Evolutionary conservation across 805 yeast species (phyloP).

Genomic region (Teunomyces panamensis): DNA sequence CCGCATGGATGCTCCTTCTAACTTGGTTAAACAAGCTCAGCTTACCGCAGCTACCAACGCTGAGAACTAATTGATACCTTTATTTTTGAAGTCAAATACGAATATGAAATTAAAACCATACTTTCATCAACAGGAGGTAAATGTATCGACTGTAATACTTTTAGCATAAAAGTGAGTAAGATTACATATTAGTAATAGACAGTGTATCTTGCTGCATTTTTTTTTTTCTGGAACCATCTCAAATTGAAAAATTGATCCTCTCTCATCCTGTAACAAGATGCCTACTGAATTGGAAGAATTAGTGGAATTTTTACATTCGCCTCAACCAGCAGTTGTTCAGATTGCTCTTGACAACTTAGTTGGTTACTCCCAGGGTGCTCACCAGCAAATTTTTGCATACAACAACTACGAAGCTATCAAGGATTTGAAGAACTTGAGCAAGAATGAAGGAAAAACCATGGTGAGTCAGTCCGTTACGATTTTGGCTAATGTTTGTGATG

Average conservation of each 20-base stretch:
- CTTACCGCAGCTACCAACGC: slow-evolving; percentile 20
- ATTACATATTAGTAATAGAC: too few relatives aligned
- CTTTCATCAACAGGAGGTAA: too few relatives aligned
- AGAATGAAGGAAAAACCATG: slow-evolving; percentile 50
- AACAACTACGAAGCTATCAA: slow-evolving; percentile 68
- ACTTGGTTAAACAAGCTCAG: slow-evolving; percentile 36
- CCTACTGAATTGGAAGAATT: slow-evolving; percentile 50
- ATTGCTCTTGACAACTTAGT: slow-evolving; percentile 83
- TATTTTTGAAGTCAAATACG: background rate
- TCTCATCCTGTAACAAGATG: slow-evolving; percentile 21
- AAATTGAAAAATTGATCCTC: slow-evolving; percentile 4
- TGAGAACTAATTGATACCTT: background rate
- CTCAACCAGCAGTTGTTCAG: slow-evolving; percentile 73
- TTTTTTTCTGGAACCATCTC: slow-evolving; percentile 4
- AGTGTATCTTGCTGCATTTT: slow-evolving; percentile 4
- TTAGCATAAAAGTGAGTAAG: too few relatives aligned
- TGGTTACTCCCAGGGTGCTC: slow-evolving; percentile 73
- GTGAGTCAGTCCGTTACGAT: slow-evolving; percentile 73
- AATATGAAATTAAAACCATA: too few relatives aligned
- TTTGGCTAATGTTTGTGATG: slow-evolving; percentile 79
- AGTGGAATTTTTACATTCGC: slow-evolving; percentile 78
- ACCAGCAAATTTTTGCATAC: slow-evolving; percentile 62
- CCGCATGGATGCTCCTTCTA: slow-evolving; percentile 66
- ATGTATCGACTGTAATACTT: too few relatives aligned
- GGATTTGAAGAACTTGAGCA: slow-evolving; percentile 63